Conservation (phyloP, 768 basidiomycete species). For the Antrodiella citrinella region DNA sequence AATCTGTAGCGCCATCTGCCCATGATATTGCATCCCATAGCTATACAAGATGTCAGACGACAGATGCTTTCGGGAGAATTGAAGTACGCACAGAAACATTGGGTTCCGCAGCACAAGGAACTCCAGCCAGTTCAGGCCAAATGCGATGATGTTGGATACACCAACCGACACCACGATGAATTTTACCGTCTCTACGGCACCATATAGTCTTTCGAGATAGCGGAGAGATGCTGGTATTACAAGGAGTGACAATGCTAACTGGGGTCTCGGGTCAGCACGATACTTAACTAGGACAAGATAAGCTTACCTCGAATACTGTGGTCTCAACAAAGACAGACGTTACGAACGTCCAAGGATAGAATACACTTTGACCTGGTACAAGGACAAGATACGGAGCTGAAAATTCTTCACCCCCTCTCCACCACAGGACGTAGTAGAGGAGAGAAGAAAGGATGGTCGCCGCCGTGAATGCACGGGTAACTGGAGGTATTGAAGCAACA, state of each 20-base stretch:
- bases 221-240: slow-evolving; percentile 76
- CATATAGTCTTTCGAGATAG: slow-evolving; percentile 95
- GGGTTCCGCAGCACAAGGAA: slow-evolving; percentile 60
- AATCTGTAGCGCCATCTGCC: slow-evolving; percentile 86
- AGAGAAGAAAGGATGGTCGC: slow-evolving; percentile 51
- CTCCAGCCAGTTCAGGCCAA: slow-evolving; percentile 86
- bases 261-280: slow-evolving; percentile 9
- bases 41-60: slow-evolving; percentile 29
- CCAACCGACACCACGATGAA: slow-evolving; percentile 77
- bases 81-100: slow-evolving; percentile 65
- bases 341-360: slow-evolving; percentile 91
- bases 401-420: slow-evolving; percentile 34
- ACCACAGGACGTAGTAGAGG: slow-evolving; percentile 58
- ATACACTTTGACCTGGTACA: slow-evolving; percentile 72
- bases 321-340: slow-evolving; percentile 85
- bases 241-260: slow-evolving; percentile 75
- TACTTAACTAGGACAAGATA: background rate
- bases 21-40: slow-evolving; percentile 84
- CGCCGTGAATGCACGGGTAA: slow-evolving; percentile 65
- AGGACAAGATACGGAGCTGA: slow-evolving; percentile 64
- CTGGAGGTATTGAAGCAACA: slow-evolving; percentile 66
- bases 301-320: slow-evolving; percentile 71
- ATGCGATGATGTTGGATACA: slow-evolving; percentile 81
- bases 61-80: slow-evolving; percentile 4
- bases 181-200: slow-evolving; percentile 73